A percentile compares a stretch with the other conserved stretches of the same genome.
Conservation (phyloP, 441 rosid species). For the Raphanus hybrid region DNA sequence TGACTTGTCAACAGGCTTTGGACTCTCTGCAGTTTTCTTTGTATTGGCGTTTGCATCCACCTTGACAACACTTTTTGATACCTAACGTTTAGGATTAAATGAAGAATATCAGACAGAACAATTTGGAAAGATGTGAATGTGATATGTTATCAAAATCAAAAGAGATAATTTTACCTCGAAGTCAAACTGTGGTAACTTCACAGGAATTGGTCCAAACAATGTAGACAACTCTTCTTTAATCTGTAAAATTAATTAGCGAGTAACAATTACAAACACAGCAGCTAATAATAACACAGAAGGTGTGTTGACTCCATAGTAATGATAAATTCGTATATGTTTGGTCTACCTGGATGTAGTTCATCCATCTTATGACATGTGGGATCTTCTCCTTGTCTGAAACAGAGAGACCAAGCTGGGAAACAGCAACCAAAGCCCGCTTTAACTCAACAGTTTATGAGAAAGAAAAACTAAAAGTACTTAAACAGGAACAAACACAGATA, state of each 20-base stretch:
- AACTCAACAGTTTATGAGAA: too few species aligned
- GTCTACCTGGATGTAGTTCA: slow-evolving; percentile 84
- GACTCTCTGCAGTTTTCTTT: slow-evolving; percentile 49
- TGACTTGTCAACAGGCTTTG: slow-evolving; percentile 52
- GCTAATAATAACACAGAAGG: neutral
- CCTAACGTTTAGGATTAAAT: slow-evolving; percentile 17
- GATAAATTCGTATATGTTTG: neutral
- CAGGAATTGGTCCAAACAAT: slow-evolving; percentile 53
- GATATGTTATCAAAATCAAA: slow-evolving; percentile 3
- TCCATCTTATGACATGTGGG: slow-evolving; percentile 83
- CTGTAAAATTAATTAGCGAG: slow-evolving; percentile 44
- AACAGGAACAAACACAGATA: neutral
- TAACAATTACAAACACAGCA: slow-evolving; percentile 3
- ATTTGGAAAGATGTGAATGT: too few species aligned
- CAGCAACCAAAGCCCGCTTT: neutral
- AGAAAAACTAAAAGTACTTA: too few species aligned
- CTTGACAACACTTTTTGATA: slow-evolving; percentile 45
- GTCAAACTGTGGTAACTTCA: slow-evolving; percentile 65
- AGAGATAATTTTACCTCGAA: slow-evolving; percentile 31
- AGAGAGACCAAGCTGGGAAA: slow-evolving; percentile 61
- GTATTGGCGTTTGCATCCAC: slow-evolving; percentile 54
- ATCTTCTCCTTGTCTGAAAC: slow-evolving; percentile 57
- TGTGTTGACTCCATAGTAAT: neutral
- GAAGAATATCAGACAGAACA: too few species aligned
- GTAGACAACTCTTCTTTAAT: slow-evolving; percentile 54